These are phyloP conservation scores for Aquilaria agallochum DNA, from an alignment of 441 rosid species.

Conservation along the genomic window DNA sequence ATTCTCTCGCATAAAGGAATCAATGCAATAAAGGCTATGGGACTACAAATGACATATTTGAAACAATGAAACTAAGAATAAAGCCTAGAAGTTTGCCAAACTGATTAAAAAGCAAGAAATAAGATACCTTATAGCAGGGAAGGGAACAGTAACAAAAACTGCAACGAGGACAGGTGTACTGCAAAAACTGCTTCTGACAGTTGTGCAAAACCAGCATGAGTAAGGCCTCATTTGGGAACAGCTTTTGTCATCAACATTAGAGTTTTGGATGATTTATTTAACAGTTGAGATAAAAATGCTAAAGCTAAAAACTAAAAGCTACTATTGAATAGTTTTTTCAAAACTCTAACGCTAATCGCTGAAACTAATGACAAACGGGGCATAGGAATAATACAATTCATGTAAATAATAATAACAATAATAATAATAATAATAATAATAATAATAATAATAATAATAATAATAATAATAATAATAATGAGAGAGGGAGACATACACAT, in stretches of 20 bases:
- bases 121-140: slow-evolving; percentile 61
- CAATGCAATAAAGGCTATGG: slow-evolving; percentile 80
- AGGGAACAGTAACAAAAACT: slow-evolving; percentile 85
- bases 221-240: no score
- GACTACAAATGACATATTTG: slow-evolving; percentile 32
- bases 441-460: no score
- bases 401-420: background rate
- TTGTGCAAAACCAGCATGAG: slow-evolving; percentile 17
- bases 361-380: no score
- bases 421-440: no score
- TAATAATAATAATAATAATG: no score
- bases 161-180: slow-evolving; percentile 93
- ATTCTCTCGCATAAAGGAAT: slow-evolving; percentile 90
- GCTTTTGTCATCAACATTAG: no score
- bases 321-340: no score
- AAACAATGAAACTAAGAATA: background rate
- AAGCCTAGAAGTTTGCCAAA: background rate
- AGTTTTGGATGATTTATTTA: no score
- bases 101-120: background rate
- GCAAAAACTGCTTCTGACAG: slow-evolving; percentile 88
- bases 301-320: no score
- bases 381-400: background rate
- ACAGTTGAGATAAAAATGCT: no score
- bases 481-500: slow-evolving; percentile 35
- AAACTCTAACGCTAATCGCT: no score